These are phyloP conservation scores for Paxillus rubicundulus DNA, from an alignment of 768 basidiomycete species.

Conservation along the genomic window DNA sequence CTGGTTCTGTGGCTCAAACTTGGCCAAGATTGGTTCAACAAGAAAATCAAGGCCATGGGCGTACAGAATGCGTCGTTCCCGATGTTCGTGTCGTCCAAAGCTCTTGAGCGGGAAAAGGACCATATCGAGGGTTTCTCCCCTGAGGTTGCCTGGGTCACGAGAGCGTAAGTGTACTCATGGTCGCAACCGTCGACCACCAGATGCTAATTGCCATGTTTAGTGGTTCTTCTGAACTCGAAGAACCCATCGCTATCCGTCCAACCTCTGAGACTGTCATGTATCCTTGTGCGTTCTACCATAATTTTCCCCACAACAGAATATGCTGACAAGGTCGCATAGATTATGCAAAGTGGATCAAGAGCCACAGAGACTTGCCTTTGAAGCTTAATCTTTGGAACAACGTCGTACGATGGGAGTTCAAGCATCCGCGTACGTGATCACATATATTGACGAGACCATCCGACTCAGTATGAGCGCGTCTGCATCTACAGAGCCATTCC, in stretches of 20 bases:
- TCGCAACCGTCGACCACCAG: neutral
- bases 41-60: conserved; percentile 86
- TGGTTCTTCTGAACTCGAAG: conserved; percentile 90
- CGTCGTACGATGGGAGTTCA: conserved; percentile 99
- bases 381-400: conserved; percentile 99
- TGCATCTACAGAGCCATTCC: conserved; percentile 79
- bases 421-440: conserved; percentile 79
- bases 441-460: neutral
- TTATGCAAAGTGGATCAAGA: conserved; percentile 99
- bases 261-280: conserved; percentile 99
- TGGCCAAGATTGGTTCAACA: conserved; percentile 86
- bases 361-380: conserved; percentile 93
- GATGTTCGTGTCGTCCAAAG: conserved; percentile 93
- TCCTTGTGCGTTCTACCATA: conserved; percentile 64
- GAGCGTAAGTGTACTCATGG: conserved; percentile 62
- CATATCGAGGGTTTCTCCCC: conserved; percentile 99
- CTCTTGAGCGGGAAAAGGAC: conserved; percentile 95
- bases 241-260: conserved; percentile 96
- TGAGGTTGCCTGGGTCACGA: conserved; percentile 99
- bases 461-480: neutral
- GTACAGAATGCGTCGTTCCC: conserved; percentile 99
- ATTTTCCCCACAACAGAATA: neutral
- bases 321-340: conserved; percentile 44
- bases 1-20: neutral
- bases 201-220: conserved; percentile 37